A percentile compares a stretch with the other conserved stretches of the same genome.
These are phyloP conservation scores for Solanum boliviense DNA, from an alignment of 257 asterid species.

Conservation along the genomic window DNA sequence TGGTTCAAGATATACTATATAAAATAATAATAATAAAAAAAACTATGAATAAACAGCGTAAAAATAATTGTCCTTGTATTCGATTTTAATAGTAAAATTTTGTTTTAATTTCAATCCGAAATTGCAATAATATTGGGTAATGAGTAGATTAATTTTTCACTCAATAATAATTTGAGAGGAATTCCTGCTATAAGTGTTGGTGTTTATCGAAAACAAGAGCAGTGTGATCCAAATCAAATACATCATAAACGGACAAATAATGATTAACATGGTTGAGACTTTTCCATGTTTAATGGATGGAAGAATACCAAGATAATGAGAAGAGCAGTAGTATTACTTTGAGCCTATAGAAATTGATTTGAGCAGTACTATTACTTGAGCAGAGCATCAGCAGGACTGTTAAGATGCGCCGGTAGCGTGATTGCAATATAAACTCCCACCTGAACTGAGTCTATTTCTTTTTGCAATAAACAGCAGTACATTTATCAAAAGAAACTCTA, in stretches of 20 bases:
- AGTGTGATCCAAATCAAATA: too few species aligned
- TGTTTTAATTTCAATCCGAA: neutral
- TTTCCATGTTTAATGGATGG: too few species aligned
- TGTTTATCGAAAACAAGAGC: neutral
- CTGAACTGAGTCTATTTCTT: neutral
- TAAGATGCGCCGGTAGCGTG: neutral
- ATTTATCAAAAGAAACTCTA: neutral
- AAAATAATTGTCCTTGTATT: neutral
- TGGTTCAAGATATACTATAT: too few species aligned
- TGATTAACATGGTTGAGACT: neutral
- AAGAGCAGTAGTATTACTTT: neutral
- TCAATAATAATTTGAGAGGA: neutral
- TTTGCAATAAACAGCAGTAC: neutral
- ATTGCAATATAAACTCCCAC: neutral
- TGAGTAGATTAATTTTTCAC: too few species aligned
- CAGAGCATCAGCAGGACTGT: too few species aligned
- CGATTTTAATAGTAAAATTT: neutral
- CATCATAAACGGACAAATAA: too few species aligned
- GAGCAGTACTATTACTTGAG: too few species aligned
- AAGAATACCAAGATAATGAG: neutral
- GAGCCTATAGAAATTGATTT: too few species aligned
- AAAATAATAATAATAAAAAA: too few species aligned
- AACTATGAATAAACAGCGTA: neutral
- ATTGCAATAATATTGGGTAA: neutral
- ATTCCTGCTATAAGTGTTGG: neutral